phyloP scores from a whole-genome alignment of 768 basidiomycete genomes.

The Lactarius tabidus region DNA sequence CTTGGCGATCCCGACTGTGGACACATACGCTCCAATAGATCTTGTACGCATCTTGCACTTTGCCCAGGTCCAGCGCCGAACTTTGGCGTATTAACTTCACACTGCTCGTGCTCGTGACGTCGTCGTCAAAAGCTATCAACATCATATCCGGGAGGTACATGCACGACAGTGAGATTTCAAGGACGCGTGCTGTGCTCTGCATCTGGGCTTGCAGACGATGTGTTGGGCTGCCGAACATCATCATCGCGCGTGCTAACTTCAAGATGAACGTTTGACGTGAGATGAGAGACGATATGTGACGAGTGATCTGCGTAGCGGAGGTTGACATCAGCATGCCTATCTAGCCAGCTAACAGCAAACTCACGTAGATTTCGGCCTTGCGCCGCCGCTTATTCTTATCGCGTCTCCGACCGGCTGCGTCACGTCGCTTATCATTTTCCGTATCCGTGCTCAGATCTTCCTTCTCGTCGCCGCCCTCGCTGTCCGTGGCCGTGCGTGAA shows the following conservation, averaged over 20 bases:
- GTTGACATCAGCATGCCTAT: neutral
- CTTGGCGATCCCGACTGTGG: neutral
- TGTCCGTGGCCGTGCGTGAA: slow-evolving; percentile 28
- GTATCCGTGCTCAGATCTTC: slow-evolving; percentile 25
- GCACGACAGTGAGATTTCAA: slow-evolving; percentile 71
- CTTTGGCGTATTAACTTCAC: slow-evolving; percentile 75
- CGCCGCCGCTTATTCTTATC: slow-evolving; percentile 41
- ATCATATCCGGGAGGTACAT: slow-evolving; percentile 74
- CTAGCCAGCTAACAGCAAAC: slow-evolving; percentile 28
- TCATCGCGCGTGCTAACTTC: slow-evolving; percentile 80
- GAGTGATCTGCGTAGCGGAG: slow-evolving; percentile 54
- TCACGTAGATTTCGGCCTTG: slow-evolving; percentile 72
- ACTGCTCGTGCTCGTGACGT: slow-evolving; percentile 71
- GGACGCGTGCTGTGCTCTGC: slow-evolving; percentile 69
- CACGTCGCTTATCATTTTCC: slow-evolving; percentile 24
- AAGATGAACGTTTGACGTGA: slow-evolving; percentile 80
- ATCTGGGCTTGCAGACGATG: slow-evolving; percentile 83
- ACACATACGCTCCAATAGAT: slow-evolving; percentile 67
- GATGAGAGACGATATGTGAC: slow-evolving; percentile 78
- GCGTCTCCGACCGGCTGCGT: slow-evolving; percentile 34
- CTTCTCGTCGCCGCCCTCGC: slow-evolving; percentile 32
- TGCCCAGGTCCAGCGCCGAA: slow-evolving; percentile 69
- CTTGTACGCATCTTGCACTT: slow-evolving; percentile 63
- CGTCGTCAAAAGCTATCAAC: slow-evolving; percentile 80
- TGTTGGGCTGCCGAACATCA: slow-evolving; percentile 84